These are phyloP conservation scores for Monosporascus sp. DNA, from an alignment of 2,329 filamentous ascomycete genomes.

Conservation along the genomic window DNA sequence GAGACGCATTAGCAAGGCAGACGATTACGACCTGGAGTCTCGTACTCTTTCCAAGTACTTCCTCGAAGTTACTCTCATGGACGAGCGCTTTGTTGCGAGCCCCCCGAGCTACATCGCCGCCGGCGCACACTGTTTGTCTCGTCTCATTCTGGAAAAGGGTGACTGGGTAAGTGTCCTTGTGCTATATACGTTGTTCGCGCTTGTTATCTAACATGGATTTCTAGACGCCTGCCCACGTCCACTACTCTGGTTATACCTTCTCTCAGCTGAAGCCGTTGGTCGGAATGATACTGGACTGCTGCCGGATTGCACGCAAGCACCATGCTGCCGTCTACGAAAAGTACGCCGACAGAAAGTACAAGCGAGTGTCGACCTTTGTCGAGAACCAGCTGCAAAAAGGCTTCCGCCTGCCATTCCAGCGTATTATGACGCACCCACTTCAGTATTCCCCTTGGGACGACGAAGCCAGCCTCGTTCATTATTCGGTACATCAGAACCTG, in stretches of 20 bases:
- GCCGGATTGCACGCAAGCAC: slow-evolving; percentile 72
- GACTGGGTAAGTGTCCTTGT: slow-evolving; percentile 67
- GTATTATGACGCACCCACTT: slow-evolving; percentile 6
- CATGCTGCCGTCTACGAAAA: slow-evolving; percentile 88
- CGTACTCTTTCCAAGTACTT: slow-evolving; percentile 97
- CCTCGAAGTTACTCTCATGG: slow-evolving; percentile 93
- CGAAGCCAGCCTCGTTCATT: slow-evolving; percentile 7
- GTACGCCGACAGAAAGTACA: slow-evolving; percentile 83
- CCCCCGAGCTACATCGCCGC: slow-evolving; percentile 88
- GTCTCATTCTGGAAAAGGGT: slow-evolving; percentile 84
- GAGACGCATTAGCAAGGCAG: slow-evolving; percentile 93
- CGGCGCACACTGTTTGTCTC: slow-evolving; percentile 85
- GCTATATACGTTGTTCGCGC: background rate
- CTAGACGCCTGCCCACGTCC: slow-evolving; percentile 74
- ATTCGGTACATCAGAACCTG: slow-evolving; percentile 6
- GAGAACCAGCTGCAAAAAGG: slow-evolving; percentile 64
- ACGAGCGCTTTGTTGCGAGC: slow-evolving; percentile 90
- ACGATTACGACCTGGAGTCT: slow-evolving; percentile 95
- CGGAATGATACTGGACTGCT: slow-evolving; percentile 78
- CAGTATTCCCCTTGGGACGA: slow-evolving; percentile 6
- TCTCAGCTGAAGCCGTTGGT: slow-evolving; percentile 74
- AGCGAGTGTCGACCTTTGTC: slow-evolving; percentile 75
- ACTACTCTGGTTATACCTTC: slow-evolving; percentile 93
- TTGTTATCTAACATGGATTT: slow-evolving; percentile 28
- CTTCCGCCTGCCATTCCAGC: slow-evolving; percentile 42